Evolutionary conservation across 805 yeast species (phyloP).

Genomic region (Candida peoriensis): DNA sequence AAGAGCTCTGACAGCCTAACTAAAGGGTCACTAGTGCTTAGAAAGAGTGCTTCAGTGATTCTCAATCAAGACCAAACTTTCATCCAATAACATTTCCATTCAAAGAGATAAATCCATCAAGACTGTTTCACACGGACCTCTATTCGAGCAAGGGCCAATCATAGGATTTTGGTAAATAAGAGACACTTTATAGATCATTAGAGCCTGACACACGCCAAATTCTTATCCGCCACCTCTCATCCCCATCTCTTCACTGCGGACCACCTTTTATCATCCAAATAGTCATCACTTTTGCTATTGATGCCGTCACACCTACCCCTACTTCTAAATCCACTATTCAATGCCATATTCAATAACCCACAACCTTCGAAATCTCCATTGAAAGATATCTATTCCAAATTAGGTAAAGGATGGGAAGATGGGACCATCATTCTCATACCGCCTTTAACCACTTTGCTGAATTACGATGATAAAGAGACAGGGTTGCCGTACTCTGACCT

Average conservation of each 20-base stretch:
- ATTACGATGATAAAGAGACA: slow-evolving; percentile 34
- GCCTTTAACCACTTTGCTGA: slow-evolving; percentile 40
- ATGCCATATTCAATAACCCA: slow-evolving; percentile 64
- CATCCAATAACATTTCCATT: too few species aligned
- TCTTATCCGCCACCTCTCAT: not conserved
- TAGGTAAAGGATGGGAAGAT: slow-evolving; percentile 31
- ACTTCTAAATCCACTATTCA: slow-evolving; percentile 57
- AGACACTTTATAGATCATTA: too few species aligned
- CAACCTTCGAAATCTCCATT: slow-evolving; percentile 41
- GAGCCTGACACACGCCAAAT: not conserved
- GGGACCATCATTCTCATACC: slow-evolving; percentile 65
- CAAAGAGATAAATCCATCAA: not conserved
- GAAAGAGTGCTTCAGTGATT: too few species aligned
- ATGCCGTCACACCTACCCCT: slow-evolving; percentile 45
- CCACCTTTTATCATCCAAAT: too few species aligned
- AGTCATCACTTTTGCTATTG: too few species aligned
- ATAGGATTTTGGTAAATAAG: too few species aligned
- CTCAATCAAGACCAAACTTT: too few species aligned
- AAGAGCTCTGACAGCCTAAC: too few species aligned
- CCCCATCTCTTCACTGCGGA: not conserved
- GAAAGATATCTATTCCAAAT: slow-evolving; percentile 38
- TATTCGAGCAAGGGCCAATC: too few species aligned
- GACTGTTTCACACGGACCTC: too few species aligned
- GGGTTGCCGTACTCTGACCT: slow-evolving; percentile 41
- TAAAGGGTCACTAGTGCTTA: too few species aligned